These are phyloP conservation scores for Phytophthora macrochlamydospora DNA, from an alignment of 352 stramenopile species.

Conservation along the genomic window DNA sequence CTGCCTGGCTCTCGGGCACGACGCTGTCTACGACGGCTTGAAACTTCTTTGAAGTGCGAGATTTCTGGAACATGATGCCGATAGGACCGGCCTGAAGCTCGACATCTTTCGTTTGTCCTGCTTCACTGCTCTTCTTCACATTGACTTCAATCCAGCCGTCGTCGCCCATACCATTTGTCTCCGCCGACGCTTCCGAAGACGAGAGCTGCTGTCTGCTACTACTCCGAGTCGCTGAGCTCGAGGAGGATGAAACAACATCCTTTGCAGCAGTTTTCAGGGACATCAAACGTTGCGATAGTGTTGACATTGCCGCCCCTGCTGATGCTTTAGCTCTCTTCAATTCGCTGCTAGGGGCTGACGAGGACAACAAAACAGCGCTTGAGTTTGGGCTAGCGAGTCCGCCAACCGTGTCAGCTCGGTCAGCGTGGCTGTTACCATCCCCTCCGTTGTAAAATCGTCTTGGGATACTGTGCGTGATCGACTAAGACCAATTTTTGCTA, in stretches of 20 bases:
- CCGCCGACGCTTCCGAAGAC: conserved; percentile 25
- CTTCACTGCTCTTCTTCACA: conserved; percentile 47
- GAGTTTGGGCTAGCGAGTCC: not conserved
- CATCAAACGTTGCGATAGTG: conserved; percentile 67
- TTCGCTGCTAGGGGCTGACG: conserved; percentile 19
- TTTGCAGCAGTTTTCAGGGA: conserved; percentile 73
- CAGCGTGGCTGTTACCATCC: conserved; percentile 4
- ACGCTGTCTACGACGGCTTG: conserved; percentile 83
- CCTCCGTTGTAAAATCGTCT: conserved; percentile 34
- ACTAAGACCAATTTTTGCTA: conserved; percentile 57
- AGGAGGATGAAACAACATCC: conserved; percentile 52
- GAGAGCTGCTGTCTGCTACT: conserved; percentile 24
- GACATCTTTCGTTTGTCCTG: conserved; percentile 59
- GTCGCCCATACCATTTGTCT: conserved; percentile 45
- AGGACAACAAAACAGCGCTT: not conserved
- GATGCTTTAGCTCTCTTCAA: conserved; percentile 18
- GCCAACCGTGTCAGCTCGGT: conserved; percentile 8
- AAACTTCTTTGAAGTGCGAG: conserved; percentile 65
- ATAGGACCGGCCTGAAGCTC: conserved; percentile 72
- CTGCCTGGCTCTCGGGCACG: conserved; percentile 80
- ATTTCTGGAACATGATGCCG: conserved; percentile 83
- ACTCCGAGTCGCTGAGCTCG: conserved; percentile 18
- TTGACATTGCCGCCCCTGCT: conserved; percentile 42
- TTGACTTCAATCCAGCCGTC: conserved; percentile 85
- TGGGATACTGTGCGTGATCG: conserved; percentile 37